Evolutionary conservation across 345 rosid genomes (phyloP), one percentile per base, ranked within the genome.

Genomic region (Populus simonii): DNA sequence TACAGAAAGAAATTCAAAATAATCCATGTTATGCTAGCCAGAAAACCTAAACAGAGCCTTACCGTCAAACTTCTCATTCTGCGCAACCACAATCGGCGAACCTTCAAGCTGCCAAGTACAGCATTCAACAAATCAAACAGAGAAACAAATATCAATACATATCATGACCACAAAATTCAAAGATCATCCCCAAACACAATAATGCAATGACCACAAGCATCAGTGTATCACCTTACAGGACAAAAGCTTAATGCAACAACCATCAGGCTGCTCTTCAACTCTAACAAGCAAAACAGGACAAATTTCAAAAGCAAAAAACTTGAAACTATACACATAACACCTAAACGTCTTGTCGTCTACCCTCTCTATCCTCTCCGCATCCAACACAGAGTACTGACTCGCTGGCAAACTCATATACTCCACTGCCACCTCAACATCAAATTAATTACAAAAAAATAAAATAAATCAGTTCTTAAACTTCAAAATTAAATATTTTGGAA

Each of bases 391-490:
- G 92, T 92, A 95, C 74, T 93, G 98, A 83, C 99, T 93, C 36
- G 98, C 97, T 12, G 98, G 99, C 89, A 93, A 88, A 85, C 97
- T 92, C 97, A 93, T 95, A 81, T 95, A 93, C 83, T 93, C 97
- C 75, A 78, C 98, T 95, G 85, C 79, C 66, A 63, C 53, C 35
- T n/a, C 55, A 29, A n/a, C 31, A 22, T 49, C 27, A n/a, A 31
- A 9, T 35, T 22, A 2, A 67, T 31, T 25, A 68, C 25, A 61
- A 79, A 57, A 71, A 72, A 61, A 33, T 33, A 33, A 33, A 33
- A 33, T 33, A 51, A 77, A 71, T 35, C 55, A 65, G 35, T 72
- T 31, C 23, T 43, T 43, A 11, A 43, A 11, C 47, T 43, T 43
- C 39, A 73, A 59, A 35, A 67, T 63, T 33, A 29, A n/a, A 9